These are phyloP conservation scores for Mucor irregularis DNA, from an alignment of 371 early-diverging fungal species.

Conservation along the genomic window DNA sequence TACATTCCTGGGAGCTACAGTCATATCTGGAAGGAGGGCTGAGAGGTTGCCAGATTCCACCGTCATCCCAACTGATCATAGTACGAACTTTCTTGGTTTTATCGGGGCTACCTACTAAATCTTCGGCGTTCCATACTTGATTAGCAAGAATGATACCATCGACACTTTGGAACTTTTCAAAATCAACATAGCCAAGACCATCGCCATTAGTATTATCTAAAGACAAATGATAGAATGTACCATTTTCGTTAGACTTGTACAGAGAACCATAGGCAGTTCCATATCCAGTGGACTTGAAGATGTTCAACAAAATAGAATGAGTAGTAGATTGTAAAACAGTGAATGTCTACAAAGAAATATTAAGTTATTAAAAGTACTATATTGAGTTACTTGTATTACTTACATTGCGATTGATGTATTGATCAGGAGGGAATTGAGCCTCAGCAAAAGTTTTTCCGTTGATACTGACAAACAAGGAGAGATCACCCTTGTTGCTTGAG, in stretches of 20 bases:
- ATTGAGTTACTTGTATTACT: constrained; percentile 2
- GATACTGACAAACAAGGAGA: constrained; percentile 67
- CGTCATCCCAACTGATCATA: constrained; percentile 87
- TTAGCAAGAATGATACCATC: constrained; percentile 89
- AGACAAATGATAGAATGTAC: constrained; percentile 72
- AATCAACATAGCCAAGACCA: constrained; percentile 76
- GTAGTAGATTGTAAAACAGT: constrained; percentile 80
- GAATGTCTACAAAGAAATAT: constrained; percentile 52
- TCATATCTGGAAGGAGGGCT: constrained; percentile 63
- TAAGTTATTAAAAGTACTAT: neutral
- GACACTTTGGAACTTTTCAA: constrained; percentile 86
- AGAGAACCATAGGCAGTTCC: constrained; percentile 78
- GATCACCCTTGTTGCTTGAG: constrained; percentile 45
- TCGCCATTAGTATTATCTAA: constrained; percentile 82
- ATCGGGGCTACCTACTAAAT: constrained; percentile 49
- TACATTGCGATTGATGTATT: constrained; percentile 49
- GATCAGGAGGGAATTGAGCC: constrained; percentile 79
- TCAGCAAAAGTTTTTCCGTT: constrained; percentile 72
- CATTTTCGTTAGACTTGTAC: constrained; percentile 83
- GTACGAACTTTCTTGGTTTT: constrained; percentile 68
- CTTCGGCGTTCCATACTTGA: constrained; percentile 73
- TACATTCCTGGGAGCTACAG: constrained; percentile 54
- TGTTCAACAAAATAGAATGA: constrained; percentile 72
- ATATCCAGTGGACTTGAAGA: constrained; percentile 53
- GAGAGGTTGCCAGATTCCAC: constrained; percentile 73